Percentiles rank a stretch among this genome's conserved stretches.
Evolutionary conservation across 805 yeast genomes (phyloP).

Genomic region (Teunomyces cretensis): DNA sequence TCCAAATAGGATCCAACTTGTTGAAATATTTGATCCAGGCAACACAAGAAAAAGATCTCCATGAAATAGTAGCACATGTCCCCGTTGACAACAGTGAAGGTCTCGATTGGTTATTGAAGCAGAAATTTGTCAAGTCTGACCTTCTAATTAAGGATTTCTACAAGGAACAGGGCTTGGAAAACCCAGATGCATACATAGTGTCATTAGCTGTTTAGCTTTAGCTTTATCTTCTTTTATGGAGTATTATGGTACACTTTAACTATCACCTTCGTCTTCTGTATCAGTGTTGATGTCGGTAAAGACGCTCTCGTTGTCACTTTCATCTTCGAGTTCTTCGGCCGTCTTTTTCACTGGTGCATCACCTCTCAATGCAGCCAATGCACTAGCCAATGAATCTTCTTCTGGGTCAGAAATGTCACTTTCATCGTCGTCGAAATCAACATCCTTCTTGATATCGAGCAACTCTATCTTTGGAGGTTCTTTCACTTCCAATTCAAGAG

Average conservation of each 20-base stretch:
- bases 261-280: constrained; percentile 42
- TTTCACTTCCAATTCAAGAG: constrained; percentile 68
- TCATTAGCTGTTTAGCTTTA: neutral
- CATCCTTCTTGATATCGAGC: constrained; percentile 21
- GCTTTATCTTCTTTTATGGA: neutral
- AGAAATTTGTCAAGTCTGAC: no score
- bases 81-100: no score
- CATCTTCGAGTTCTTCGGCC: constrained; percentile 33
- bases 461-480: constrained; percentile 39
- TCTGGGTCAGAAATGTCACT: constrained; percentile 65
- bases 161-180: no score
- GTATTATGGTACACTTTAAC: neutral
- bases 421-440: constrained; percentile 46
- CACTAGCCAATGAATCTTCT: constrained; percentile 75
- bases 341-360: constrained; percentile 25
- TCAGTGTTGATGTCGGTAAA: constrained; percentile 48
- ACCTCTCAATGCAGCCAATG: constrained; percentile 69
- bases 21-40: no score
- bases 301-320: constrained; percentile 36
- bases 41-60: no score
- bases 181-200: no score
- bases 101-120: no score
- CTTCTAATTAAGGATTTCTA: no score
- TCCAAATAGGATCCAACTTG: no score
- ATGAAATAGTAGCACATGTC: no score